A percentile compares a stretch with the other conserved stretches of the same genome.
Conservation (phyloP, 116 monocot genomes). For the Zostera marina region DNA sequence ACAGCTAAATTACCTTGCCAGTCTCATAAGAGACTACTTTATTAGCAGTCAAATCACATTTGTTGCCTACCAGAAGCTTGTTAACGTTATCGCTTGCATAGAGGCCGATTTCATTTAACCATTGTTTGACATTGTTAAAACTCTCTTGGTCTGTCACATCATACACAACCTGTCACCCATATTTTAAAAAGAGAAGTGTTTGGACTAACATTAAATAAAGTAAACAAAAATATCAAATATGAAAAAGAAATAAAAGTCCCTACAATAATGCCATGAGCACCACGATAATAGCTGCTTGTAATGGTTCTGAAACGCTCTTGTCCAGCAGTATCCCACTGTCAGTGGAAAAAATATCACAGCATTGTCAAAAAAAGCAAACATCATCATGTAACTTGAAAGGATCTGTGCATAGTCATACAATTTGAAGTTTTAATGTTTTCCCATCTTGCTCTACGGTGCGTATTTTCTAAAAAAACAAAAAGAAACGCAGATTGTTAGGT, state of each 20-base stretch:
- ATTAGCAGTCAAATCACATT: conserved; percentile 58
- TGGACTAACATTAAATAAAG: background rate
- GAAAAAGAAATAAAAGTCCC: conserved; percentile 1
- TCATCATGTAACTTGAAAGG: background rate
- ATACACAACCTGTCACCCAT: conserved; percentile 47
- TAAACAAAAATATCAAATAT: background rate
- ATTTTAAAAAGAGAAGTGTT: background rate
- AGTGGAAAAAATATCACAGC: too few species aligned
- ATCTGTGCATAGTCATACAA: conserved; percentile 20
- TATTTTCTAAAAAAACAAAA: conserved; percentile 22
- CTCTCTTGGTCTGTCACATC: conserved; percentile 77
- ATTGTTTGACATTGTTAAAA: conserved; percentile 73
- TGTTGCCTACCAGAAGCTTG: conserved; percentile 80
- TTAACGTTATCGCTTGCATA: conserved; percentile 86
- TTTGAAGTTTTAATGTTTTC: conserved; percentile 67
- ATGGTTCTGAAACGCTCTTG: conserved; percentile 90
- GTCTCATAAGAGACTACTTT: conserved; percentile 47
- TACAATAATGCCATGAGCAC: conserved; percentile 91
- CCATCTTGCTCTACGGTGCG: conserved; percentile 87
- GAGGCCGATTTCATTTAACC: conserved; percentile 72
- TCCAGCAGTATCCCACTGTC: conserved; percentile 87
- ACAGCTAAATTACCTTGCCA: conserved; percentile 11
- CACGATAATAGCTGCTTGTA: conserved; percentile 86
- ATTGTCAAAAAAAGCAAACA: too few species aligned
- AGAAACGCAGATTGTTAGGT: background rate